phyloP scores from a whole-genome alignment of 441 rosid genomes.

The Brassica balearica region DNA sequence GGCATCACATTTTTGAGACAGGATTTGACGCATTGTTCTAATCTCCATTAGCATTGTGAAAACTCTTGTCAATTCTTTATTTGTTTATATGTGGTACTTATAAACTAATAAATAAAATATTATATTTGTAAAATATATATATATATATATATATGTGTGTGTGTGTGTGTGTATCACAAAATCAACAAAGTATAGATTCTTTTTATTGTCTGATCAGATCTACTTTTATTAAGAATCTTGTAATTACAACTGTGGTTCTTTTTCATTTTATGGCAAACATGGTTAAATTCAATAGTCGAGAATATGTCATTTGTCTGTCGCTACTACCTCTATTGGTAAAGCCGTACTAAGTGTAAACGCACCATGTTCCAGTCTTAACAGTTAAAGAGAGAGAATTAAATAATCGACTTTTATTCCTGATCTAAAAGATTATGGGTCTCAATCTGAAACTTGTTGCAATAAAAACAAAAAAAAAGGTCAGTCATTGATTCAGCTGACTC shows the following conservation, averaged over 20 bases:
- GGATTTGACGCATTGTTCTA: slow-evolving; percentile 42
- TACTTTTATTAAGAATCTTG: slow-evolving; percentile 37
- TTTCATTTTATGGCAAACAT: slow-evolving; percentile 23
- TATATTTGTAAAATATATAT: background rate
- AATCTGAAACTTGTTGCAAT: background rate
- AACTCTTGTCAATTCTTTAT: slow-evolving; percentile 24
- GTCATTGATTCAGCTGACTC: no score
- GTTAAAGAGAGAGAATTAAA: no score
- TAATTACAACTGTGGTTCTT: slow-evolving; percentile 10
- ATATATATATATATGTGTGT: background rate
- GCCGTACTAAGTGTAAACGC: background rate
- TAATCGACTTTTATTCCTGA: no score
- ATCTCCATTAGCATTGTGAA: slow-evolving; percentile 38
- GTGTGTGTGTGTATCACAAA: background rate
- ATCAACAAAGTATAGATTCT: slow-evolving; percentile 39
- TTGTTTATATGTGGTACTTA: slow-evolving; percentile 3
- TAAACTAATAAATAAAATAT: background rate
- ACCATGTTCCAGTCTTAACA: background rate
- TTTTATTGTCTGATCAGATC: slow-evolving; percentile 35
- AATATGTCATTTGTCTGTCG: background rate
- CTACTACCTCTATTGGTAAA: background rate
- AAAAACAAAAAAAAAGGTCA: no score
- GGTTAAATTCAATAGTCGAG: slow-evolving; percentile 1
- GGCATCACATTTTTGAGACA: slow-evolving; percentile 33
- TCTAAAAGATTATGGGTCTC: background rate